phyloP scores from a whole-genome alignment of 2,329 filamentous ascomycete genomes.

The Fusarium sp. region DNA sequence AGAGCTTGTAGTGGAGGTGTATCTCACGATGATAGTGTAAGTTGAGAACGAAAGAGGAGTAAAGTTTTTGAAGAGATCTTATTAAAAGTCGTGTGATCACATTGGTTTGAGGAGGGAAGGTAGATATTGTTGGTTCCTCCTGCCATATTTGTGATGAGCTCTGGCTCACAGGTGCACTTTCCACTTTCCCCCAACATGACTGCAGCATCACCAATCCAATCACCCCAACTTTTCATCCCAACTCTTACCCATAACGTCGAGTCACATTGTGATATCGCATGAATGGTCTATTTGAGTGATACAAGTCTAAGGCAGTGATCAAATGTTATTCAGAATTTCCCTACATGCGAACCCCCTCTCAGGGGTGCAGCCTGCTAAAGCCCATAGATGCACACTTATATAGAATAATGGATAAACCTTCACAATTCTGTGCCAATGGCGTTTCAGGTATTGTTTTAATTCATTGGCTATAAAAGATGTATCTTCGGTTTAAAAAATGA shows the following conservation, averaged over 20 bases:
- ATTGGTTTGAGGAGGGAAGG: conserved; percentile 9
- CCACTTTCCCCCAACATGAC: conserved; percentile 15
- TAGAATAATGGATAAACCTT: background rate
- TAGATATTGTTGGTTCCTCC: conserved; percentile 1
- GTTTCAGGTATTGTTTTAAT: no score
- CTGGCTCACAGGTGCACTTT: conserved; percentile 11
- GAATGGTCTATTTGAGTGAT: conserved; percentile 18
- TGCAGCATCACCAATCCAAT: conserved; percentile 7
- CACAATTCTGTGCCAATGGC: no score
- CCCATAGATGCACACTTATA: background rate
- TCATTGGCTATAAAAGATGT: background rate
- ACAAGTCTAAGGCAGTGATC: conserved; percentile 24
- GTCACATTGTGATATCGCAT: background rate
- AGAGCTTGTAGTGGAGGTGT: background rate
- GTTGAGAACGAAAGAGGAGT: conserved; percentile 1
- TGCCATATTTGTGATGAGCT: background rate
- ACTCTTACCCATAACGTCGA: background rate
- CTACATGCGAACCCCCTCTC: conserved; percentile 4
- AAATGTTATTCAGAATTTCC: conserved; percentile 7
- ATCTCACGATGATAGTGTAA: background rate
- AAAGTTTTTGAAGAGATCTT: background rate
- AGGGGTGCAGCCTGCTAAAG: background rate
- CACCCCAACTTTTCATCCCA: conserved; percentile 7
- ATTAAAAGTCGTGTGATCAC: background rate
- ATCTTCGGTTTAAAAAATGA: background rate